Base-by-base conservation (phyloP, 176 grass and related monocot species). In the Oryza australiensis region DNA sequence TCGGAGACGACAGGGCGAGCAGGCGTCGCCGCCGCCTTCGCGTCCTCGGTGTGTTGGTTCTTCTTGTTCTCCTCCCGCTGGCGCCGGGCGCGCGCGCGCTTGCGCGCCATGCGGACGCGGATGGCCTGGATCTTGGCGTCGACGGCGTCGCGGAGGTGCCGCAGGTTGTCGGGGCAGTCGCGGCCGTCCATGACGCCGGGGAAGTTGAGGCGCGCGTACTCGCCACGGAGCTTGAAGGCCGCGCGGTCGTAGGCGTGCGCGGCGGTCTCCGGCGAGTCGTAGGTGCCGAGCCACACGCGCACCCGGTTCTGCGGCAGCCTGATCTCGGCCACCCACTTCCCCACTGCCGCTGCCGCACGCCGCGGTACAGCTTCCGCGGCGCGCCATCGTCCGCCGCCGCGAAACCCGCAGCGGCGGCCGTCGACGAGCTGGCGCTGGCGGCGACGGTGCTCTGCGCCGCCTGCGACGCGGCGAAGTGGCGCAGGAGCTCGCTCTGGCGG, bases 131-230 rank as follows among this genome's bases (percentile, higher is more conserved):
- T 99, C 77, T 99, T 99, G n/a, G 93, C 82, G 73, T 95, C 93
- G 1, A 99, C 80, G 48, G 89, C 80, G 80, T 73, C 80, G 41
- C 80, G 64, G 64, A 99, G 91, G 1, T 40, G 70, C 11, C 86
- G 87, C 8, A 99, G 87, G 42, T 35, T 34, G 5, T 91, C 89
- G 27, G 88, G 91, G 82, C 83, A 88, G n/a, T 79, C 73, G 0
- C 34, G 51, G 10, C 30, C 28, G 76, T 93, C 89, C 67, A 82
- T 87, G 68, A 94, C 68, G n/a, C 87, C 93, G 9, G 96, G 96
- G 82, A 95, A 95, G 86, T 99, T 99, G 87, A 99, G 89, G 80
- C 93, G 92, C n/a, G 96, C 96, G 76, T 95, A 99, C 76, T 99
- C 96, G 16, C 96, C 91, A 15, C 96, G 96, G 78, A 99, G 87